phyloP scores from a whole-genome alignment of 106 monocot species.

The Iris macrosiphon region DNA sequence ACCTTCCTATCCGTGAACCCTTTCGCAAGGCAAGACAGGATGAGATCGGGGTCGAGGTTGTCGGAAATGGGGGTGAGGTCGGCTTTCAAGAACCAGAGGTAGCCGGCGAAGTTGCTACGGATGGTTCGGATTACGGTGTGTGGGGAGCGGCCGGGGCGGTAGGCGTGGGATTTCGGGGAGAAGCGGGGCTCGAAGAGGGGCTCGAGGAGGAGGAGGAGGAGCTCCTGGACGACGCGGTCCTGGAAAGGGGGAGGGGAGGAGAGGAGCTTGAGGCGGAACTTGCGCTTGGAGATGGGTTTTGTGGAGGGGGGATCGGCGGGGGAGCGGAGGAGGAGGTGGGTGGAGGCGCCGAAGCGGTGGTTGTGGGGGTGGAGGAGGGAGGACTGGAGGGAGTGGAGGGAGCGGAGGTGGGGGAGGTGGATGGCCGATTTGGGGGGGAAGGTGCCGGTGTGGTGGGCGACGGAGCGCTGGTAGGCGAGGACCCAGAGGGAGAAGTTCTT shows the following conservation, averaged over 20 bases:
- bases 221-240: slow-evolving; percentile 79
- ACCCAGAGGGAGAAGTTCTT: slow-evolving; percentile 76
- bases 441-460: slow-evolving; percentile 63
- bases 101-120: slow-evolving; percentile 70
- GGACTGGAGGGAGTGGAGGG: slow-evolving; percentile 37
- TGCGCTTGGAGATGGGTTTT: slow-evolving; percentile 35
- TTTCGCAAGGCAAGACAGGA: slow-evolving; percentile 46
- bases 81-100: slow-evolving; percentile 78
- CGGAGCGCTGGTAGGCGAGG: slow-evolving; percentile 90
- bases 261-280: slow-evolving; percentile 28
- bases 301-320: slow-evolving; percentile 56
- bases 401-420: slow-evolving; percentile 46
- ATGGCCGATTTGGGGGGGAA: slow-evolving; percentile 67
- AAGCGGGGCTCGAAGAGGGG: slow-evolving; percentile 77
- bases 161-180: slow-evolving; percentile 67
- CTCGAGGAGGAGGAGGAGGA: slow-evolving; percentile 73
- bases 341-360: slow-evolving; percentile 51
- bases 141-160: slow-evolving; percentile 68
- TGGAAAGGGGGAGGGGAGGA: slow-evolving; percentile 50
- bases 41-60: slow-evolving; percentile 23
- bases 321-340: slow-evolving; percentile 64
- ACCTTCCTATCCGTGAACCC: slow-evolving; percentile 54
- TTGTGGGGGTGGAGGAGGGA: slow-evolving; percentile 8
- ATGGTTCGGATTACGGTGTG: slow-evolving; percentile 81
- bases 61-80: slow-evolving; percentile 45